Evolutionary conservation across 2,329 filamentous ascomycete genomes (phyloP), one percentile per base, ranked within the genome.

Genomic region (Pleomassaria siparia): DNA sequence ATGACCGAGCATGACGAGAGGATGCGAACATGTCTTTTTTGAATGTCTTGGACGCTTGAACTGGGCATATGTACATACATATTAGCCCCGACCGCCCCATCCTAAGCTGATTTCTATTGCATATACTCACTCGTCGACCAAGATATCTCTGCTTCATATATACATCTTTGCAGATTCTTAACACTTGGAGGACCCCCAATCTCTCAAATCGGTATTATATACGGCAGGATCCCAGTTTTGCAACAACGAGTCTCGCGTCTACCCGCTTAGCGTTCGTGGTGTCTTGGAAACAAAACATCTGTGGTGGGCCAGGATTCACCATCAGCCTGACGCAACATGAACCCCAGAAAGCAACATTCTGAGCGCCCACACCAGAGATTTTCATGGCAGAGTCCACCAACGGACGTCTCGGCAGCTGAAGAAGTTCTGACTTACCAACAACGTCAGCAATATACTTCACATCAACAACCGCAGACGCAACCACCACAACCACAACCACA

Each of bases 341-440:
- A 67, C 26, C 49, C 51, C 43, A 53, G 57, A 49, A 56, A 60
- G 22, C 51, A 60, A 39, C 49, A n/a, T n/a, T n/a, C 51, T 42
- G 51, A 54, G 26, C 32, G 28, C n/a, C 55, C 58, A 32, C 57
- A 56, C 28, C 46, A 46, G 43, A 55, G 67, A 39, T 70, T 69
- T 50, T 70, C 67, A 40, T 70, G 67, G 67, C 67, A 70, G 46
- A 53, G 20, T 12, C 32, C 53, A 2, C 60, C 62, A 18, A 44
- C 53, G 12, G 47, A 56, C 10, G 46, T 47, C 16, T 47, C 55
- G 18, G 49, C 51, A 28, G 62, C 64, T 24, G 49, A 50, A 47
- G 51, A 56, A 18, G 47, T 51, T 15, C 55, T 46, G 32, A 36
- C 42, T 20, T 53, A 57, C 26, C 51, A 56, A 22, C 57, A 57